phyloP scores from a whole-genome alignment of 78 protist species.

The Emiliania huxleyi region DNA sequence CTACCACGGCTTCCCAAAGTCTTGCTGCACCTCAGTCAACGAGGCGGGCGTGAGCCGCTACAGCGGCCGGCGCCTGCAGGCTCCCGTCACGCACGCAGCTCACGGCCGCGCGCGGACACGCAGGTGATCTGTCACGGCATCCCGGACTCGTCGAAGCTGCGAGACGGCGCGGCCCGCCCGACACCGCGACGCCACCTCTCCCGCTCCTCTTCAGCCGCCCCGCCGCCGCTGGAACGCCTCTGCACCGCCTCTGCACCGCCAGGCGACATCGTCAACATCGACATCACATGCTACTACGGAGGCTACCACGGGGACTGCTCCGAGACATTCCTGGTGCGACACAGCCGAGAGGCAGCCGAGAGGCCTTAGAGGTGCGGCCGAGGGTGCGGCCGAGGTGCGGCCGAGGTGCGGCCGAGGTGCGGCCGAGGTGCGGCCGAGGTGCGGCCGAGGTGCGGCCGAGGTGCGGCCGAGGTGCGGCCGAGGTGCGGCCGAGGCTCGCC shows the following conservation, averaged over 20 bases:
- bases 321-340: slow-evolving; percentile 78
- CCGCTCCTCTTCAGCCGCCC: not conserved
- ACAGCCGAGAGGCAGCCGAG: too few species aligned
- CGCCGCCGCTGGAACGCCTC: not conserved
- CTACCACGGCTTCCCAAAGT: slow-evolving; percentile 55
- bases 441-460: too few species aligned
- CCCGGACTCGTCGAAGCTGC: slow-evolving; percentile 81
- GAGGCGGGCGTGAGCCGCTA: too few species aligned
- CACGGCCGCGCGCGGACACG: too few species aligned
- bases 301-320: slow-evolving; percentile 93
- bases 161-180: slow-evolving; percentile 86
- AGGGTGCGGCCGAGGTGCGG: too few species aligned
- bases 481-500: too few species aligned
- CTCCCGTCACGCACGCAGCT: too few species aligned
- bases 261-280: slow-evolving; percentile 89
- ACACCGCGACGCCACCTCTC: not conserved
- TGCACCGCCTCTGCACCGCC: not conserved
- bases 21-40: slow-evolving; percentile 50
- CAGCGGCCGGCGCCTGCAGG: too few species aligned
- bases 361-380: too few species aligned
- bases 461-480: too few species aligned
- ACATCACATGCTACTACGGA: slow-evolving; percentile 78
- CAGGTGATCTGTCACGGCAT: slow-evolving; percentile 95
- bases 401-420: too few species aligned
- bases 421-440: too few species aligned